These are phyloP conservation scores for Flaveria bidentis DNA, from an alignment of 129 eudicot genomes.

Conservation along the genomic window DNA sequence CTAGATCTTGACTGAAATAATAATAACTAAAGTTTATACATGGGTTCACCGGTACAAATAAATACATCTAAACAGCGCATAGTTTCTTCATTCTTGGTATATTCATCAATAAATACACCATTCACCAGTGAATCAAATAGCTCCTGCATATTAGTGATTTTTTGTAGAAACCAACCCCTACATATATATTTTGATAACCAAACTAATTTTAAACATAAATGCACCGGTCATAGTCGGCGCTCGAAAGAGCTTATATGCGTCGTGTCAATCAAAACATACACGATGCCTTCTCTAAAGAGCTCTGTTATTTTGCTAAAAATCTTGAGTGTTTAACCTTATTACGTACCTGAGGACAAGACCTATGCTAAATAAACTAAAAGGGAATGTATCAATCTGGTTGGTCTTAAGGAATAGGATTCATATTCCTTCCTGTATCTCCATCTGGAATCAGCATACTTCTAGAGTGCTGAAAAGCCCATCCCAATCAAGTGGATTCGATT, in stretches of 20 bases:
- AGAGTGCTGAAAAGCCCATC: not conserved
- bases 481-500: not conserved
- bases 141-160: too few species aligned
- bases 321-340: constrained; percentile 10
- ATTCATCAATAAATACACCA: too few species aligned
- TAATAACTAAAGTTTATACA: too few species aligned
- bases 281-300: not conserved
- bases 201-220: not conserved
- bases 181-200: too few species aligned
- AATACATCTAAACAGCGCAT: too few species aligned
- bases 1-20: too few species aligned
- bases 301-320: constrained; percentile 1
- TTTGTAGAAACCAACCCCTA: too few species aligned
- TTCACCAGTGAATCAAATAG: too few species aligned
- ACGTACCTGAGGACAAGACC: not conserved
- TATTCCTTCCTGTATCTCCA: not conserved
- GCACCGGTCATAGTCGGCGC: not conserved
- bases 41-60: too few species aligned
- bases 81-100: too few species aligned
- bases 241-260: not conserved
- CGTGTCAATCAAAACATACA: not conserved
- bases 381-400: constrained; percentile 12
- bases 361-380: not conserved
- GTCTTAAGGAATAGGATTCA: not conserved
- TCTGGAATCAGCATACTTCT: not conserved